A percentile compares a stretch with the other conserved stretches of the same genome.
phyloP scores from a whole-genome alignment of 768 basidiomycete genomes.

The Phlebiopsis gigantea region DNA sequence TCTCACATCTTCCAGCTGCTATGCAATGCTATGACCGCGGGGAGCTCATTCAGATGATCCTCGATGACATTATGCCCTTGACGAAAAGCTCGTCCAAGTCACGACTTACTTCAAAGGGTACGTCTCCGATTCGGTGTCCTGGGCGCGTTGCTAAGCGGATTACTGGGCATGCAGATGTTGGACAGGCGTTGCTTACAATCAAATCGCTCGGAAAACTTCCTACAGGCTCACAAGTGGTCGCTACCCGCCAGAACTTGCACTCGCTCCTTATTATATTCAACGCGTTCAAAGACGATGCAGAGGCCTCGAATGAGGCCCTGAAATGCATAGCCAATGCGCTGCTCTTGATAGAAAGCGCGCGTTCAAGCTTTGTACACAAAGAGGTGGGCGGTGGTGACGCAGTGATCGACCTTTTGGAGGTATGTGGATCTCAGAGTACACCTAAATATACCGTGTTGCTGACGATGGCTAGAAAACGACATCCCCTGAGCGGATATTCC shows the following conservation, averaged over 20 bases:
- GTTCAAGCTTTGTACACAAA: conserved; percentile 48
- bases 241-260: conserved; percentile 48
- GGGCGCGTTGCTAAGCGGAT: background rate
- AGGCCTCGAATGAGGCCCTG: conserved; percentile 64
- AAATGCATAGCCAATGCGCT: conserved; percentile 78
- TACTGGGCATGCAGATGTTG: conserved; percentile 45
- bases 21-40: conserved; percentile 33
- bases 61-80: conserved; percentile 46
- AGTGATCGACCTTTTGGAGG: conserved; percentile 56
- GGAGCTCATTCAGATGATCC: conserved; percentile 50
- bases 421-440: conserved; percentile 24
- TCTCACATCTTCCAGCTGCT: background rate
- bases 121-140: conserved; percentile 7
- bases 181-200: conserved; percentile 61
- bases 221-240: conserved; percentile 59
- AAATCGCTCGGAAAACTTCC: conserved; percentile 73
- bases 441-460: background rate
- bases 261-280: conserved; percentile 47
- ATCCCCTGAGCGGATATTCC: conserved; percentile 61
- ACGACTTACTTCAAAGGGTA: conserved; percentile 54
- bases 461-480: conserved; percentile 47
- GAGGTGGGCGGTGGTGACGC: conserved; percentile 61
- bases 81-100: conserved; percentile 29
- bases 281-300: conserved; percentile 50
- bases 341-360: conserved; percentile 59